Conservation (phyloP, 768 basidiomycete species). For the Agaricus subrufescens region DNA sequence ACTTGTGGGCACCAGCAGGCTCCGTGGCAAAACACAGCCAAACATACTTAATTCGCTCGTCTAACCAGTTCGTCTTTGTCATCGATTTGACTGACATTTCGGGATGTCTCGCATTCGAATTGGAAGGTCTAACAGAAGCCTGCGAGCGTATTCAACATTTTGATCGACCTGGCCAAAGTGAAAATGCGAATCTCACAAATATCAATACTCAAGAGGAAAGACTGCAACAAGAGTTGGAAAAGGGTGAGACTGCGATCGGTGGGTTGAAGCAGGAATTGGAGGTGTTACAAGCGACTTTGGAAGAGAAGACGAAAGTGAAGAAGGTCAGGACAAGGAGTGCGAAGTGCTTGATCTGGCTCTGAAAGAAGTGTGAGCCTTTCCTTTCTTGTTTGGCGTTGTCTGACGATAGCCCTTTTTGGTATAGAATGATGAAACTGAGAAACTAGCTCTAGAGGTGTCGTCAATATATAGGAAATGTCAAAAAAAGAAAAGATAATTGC, state of each 20-base stretch:
- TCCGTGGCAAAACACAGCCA: too few species aligned
- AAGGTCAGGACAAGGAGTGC: conserved; percentile 62
- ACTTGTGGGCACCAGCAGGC: too few species aligned
- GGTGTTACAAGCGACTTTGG: conserved; percentile 55
- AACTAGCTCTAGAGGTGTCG: conserved; percentile 79
- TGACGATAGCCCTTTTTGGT: conserved; percentile 7
- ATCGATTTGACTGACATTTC: not conserved
- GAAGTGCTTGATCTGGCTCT: conserved; percentile 76
- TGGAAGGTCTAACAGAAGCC: conserved; percentile 62
- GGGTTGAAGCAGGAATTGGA: conserved; percentile 59
- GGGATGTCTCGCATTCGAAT: conserved; percentile 59
- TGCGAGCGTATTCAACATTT: conserved; percentile 62
- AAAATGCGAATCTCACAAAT: conserved; percentile 47
- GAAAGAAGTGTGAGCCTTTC: conserved; percentile 69
- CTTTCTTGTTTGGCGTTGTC: not conserved
- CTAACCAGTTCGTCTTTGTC: conserved; percentile 64
- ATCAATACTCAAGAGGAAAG: conserved; percentile 50
- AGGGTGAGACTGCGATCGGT: conserved; percentile 50
- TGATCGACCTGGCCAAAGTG: conserved; percentile 43
- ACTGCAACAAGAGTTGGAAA: conserved; percentile 55
- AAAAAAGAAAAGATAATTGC: conserved; percentile 84
- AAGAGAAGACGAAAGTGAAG: conserved; percentile 74
- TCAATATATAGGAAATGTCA: conserved; percentile 88
- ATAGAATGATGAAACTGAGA: conserved; percentile 80
- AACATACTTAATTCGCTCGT: conserved; percentile 83